Base-by-base conservation (phyloP, 1,284 basidiomycete genomes). In the Boletus albobrunnescens region DNA sequence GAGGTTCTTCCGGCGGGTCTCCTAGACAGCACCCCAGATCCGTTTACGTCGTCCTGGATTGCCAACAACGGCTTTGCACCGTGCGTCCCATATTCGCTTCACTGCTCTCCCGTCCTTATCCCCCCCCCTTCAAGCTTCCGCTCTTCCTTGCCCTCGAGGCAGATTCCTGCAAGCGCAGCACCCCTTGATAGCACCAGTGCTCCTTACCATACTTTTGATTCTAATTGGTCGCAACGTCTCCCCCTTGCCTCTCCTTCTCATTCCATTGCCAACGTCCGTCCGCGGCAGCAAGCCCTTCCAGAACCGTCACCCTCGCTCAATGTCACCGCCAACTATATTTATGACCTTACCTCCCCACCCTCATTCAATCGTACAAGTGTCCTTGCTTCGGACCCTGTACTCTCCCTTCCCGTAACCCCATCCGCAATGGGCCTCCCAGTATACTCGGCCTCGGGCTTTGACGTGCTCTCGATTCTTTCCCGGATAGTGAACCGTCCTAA, bases 361-460 rank as follows among this genome's bases (percentile, higher is more conserved):
- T 32, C 50, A 22, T 50, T 30, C 28, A 38, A 46, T 19, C 50
- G 9, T 62, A 46, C 23, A 8, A 44, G 31, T 46, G 19, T 40
- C 36, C 46, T 52, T 33, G 26, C 37, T 23, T n/a, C 48, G 22
- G 38, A 49, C 27, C 20, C 23, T n/a, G 13, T 41, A 6, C 26
- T 44, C 3, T 14, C 48, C 30, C 27, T 44, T 20, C 22, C 53
- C 12, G 3, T 47, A 28, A 31, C 56, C 16, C 59, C 65, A 16
- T 61, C 69, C 10, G 44, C 60, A 26, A 53, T 67, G 20, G 68
- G 69, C 27, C 65, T 76, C n/a, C 68, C 76, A n/a, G 65, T 85
- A 11, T 97, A 97, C 70, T 94, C 91, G 1, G 72, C 84, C 0
- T 87, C 91, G 0, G 94, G 94, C 7, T 94, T 96, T 55, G 94